Base-by-base conservation (phyloP, 495 filamentous ascomycete species). In the Penicillium taxi region DNA sequence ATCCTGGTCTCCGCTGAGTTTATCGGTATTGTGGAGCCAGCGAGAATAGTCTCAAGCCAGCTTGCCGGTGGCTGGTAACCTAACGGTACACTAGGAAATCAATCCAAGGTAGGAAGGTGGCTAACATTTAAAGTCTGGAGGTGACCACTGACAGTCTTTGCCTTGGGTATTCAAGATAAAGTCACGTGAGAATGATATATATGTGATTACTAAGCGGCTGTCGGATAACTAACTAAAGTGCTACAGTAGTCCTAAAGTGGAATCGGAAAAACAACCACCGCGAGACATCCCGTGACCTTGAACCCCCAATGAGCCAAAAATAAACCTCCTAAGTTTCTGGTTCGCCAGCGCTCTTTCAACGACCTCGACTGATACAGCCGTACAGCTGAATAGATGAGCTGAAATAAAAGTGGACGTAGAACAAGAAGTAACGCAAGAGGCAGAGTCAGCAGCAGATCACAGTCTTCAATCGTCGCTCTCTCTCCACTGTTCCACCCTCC, bases 401-500 rank as follows among this genome's bases (percentile, higher is more conserved):
- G n/a, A n/a, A n/a, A n/a, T n/a, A n/a, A n/a, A n/a, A n/a, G n/a
- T 31, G 36, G 23, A 37, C 21, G 35, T 35, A 39, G 23, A 35
- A 35, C 35, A 19, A 37, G 26, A 9, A 15, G 21, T 25, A 35
- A 30, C 9, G 16, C 11, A 12, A 28, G 26, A 6, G 26, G 14
- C 9, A 28, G 11, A 37, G 14, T 26, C 29, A 25, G 38, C 26
- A 30, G 27, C 15, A 11, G 12, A 15, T 32, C 9, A 24, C 12
- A 26, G 22, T 25, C 26, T 30, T 25, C 23, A 23, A 35, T 44
- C 48, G 37, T 43, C 52, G 42, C 35, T 42, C 32, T 32, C 42
- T 30, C 49, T 45, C 41, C 45, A 47, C 52, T 19, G 37, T 53
- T 40, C 43, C 44, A 47, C 52, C 33, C 29, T 33, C 38, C 17